Conservation (phyloP, 306 rosid species). For the Lotus japonicus region DNA sequence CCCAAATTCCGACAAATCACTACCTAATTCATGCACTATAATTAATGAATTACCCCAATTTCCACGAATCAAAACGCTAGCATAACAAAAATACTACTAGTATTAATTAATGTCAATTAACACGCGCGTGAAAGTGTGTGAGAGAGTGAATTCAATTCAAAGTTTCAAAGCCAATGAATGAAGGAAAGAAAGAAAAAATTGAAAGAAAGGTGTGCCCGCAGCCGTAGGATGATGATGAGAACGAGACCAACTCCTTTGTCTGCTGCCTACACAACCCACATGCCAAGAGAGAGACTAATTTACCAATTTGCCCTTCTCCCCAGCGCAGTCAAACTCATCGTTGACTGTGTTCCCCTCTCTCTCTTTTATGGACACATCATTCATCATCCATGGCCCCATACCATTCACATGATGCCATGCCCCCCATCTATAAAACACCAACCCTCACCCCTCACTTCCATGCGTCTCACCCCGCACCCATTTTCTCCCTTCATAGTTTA, state of each 20-base stretch:
- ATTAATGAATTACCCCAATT: neutral
- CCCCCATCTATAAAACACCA: conserved; percentile 32
- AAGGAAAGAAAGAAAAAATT: neutral
- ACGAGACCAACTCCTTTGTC: conserved; percentile 10
- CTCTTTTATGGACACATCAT: neutral
- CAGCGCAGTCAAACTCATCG: conserved; percentile 51
- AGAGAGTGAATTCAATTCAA: neutral
- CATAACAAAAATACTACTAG: too few relatives aligned
- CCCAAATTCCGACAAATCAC: conserved; percentile 27
- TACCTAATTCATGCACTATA: conserved; percentile 17
- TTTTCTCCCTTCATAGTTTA: too few relatives aligned
- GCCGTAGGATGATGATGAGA: conserved; percentile 35
- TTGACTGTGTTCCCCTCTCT: conserved; percentile 37
- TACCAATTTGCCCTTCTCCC: conserved; percentile 24
- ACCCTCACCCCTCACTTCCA: neutral
- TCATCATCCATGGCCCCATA: neutral
- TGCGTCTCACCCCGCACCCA: neutral
- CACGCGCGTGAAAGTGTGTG: neutral
- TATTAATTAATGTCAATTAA: too few relatives aligned
- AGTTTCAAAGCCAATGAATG: neutral
- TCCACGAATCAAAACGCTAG: conserved; percentile 4
- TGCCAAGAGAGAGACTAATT: conserved; percentile 33
- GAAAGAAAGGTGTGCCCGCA: conserved; percentile 6
- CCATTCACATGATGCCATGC: neutral
- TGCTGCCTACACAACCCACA: conserved; percentile 38